Percentiles rank a stretch among this genome's conserved stretches.
Evolutionary conservation across 352 stramenopile species (phyloP).

Genomic region (Globisporangium irregulare): DNA sequence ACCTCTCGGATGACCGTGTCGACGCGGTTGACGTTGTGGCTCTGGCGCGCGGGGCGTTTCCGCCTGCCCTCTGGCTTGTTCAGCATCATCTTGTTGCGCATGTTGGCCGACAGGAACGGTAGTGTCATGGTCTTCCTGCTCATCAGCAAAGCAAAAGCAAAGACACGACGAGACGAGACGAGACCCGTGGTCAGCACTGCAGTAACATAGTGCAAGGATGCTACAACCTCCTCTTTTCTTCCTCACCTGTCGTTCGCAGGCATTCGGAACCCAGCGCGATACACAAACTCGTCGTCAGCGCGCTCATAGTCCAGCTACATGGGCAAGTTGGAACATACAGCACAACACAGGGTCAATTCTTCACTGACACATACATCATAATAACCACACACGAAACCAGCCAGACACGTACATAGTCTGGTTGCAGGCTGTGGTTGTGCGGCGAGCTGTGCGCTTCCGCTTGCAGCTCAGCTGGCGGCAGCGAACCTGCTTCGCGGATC

Average conservation of each 20-base stretch:
- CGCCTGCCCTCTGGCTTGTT: slow-evolving; percentile 71
- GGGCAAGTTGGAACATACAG: neutral
- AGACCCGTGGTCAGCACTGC: neutral
- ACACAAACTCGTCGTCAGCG: slow-evolving; percentile 75
- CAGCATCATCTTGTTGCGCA: slow-evolving; percentile 61
- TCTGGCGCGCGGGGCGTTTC: slow-evolving; percentile 46
- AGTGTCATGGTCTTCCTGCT: slow-evolving; percentile 68
- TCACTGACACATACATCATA: neutral
- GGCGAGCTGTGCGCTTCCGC: slow-evolving; percentile 20
- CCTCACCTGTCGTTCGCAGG: slow-evolving; percentile 65
- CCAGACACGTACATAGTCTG: slow-evolving; percentile 20
- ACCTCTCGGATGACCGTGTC: slow-evolving; percentile 73
- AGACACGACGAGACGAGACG: slow-evolving; percentile 7
- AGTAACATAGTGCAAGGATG: neutral
- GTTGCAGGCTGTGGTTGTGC: slow-evolving; percentile 16
- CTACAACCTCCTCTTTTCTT: neutral
- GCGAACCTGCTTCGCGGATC: slow-evolving; percentile 50
- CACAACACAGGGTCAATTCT: neutral
- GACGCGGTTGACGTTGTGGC: slow-evolving; percentile 41
- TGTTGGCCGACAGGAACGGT: slow-evolving; percentile 62
- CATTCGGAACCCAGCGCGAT: slow-evolving; percentile 82
- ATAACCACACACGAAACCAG: neutral
- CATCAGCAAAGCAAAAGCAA: neutral
- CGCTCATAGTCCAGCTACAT: slow-evolving; percentile 53
- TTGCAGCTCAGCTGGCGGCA: slow-evolving; percentile 37